Evolutionary conservation across 2,329 filamentous ascomycete species (phyloP).

Genomic region (Fusarium sp.): DNA sequence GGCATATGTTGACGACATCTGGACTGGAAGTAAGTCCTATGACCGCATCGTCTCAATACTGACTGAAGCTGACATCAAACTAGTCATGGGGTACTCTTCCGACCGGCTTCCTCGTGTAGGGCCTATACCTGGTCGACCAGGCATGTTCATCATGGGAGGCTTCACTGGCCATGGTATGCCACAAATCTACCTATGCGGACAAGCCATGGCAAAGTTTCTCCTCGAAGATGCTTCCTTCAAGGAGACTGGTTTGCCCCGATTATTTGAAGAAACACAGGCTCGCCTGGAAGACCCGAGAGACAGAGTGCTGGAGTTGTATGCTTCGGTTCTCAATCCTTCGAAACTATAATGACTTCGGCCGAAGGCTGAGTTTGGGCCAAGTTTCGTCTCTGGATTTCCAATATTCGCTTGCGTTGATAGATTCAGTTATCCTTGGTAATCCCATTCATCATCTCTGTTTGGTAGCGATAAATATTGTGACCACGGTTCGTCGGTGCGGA

Average conservation of each 20-base stretch:
- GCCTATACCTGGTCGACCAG: not conserved
- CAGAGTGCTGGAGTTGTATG: not conserved
- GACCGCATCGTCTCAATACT: accelerated
- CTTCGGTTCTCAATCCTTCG: not conserved
- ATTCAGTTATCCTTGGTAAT: too few relatives aligned
- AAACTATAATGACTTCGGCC: not conserved
- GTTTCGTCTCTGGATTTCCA: too few relatives aligned
- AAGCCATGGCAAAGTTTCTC: not conserved
- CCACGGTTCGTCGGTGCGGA: too few relatives aligned
- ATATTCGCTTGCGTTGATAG: too few relatives aligned
- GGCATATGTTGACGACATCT: not conserved
- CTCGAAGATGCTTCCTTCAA: not conserved
- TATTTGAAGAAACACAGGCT: not conserved
- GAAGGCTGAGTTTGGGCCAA: too few relatives aligned
- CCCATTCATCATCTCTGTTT: too few relatives aligned
- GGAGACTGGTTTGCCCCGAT: not conserved
- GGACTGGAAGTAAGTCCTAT: not conserved
- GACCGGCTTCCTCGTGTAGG: not conserved
- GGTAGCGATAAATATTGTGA: too few relatives aligned
- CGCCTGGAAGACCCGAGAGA: not conserved
- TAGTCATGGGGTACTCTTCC: not conserved
- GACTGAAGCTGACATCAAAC: accelerated
- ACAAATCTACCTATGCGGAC: not conserved
- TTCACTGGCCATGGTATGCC: not conserved
- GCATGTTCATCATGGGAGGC: not conserved